phyloP scores from a whole-genome alignment of 129 eudicot genomes.

The Tagetes patula region DNA sequence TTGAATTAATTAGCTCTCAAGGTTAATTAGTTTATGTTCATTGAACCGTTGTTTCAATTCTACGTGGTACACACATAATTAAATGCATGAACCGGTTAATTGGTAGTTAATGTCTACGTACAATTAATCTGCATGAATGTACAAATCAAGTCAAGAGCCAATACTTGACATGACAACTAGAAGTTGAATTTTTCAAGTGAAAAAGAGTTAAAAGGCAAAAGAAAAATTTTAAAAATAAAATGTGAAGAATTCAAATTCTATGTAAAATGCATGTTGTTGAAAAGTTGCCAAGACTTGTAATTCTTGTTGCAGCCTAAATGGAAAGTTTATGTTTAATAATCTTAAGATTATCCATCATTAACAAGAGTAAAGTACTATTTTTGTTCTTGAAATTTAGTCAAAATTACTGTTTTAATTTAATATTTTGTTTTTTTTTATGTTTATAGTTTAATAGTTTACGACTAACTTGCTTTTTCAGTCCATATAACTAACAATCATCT shows the following conservation, averaged over 20 bases:
- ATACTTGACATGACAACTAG: slow-evolving; percentile 9
- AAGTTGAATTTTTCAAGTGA: not conserved
- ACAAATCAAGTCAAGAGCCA: slow-evolving; percentile 23
- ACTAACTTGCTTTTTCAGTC: no score
- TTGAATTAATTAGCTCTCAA: not conserved
- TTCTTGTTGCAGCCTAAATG: slow-evolving; percentile 17
- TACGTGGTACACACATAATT: slow-evolving; percentile 39
- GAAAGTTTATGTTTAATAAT: not conserved
- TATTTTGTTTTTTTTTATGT: no score
- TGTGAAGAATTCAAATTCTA: slow-evolving; percentile 24
- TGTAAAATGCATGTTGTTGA: slow-evolving; percentile 26
- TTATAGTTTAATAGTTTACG: no score
- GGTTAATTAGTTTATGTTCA: slow-evolving; percentile 8
- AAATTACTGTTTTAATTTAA: no score
- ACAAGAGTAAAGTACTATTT: no score
- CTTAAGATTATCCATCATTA: not conserved
- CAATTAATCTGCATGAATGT: slow-evolving; percentile 23
- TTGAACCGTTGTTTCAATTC: slow-evolving; percentile 24
- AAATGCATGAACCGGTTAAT: slow-evolving; percentile 29
- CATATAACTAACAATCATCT: no score
- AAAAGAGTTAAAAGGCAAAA: not conserved
- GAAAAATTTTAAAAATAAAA: not conserved
- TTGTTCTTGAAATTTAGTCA: no score
- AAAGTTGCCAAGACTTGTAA: not conserved
- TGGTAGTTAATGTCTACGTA: slow-evolving; percentile 11